Evolutionary conservation across 768 basidiomycete genomes (phyloP), one percentile per base, ranked within the genome.

Genomic region (Macrolepiota albuminosa): DNA sequence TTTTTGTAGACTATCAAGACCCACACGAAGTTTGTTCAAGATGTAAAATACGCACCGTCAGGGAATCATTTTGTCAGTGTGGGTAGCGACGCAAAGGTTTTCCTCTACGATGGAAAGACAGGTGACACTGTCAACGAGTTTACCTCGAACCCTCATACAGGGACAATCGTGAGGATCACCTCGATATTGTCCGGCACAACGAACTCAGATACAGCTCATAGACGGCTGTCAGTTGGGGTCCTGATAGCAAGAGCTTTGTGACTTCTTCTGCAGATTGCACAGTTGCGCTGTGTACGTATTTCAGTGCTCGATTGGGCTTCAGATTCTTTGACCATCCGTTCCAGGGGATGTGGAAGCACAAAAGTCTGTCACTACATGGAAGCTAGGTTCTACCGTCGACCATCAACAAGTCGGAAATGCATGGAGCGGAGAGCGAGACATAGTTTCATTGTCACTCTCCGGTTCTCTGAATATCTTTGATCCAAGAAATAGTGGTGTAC

Each of bases 11-110:
- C 86, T 11, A 89, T 97, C 75, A 87, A 85, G 71, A 89, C 88
- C 2, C 96, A 98, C 70, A 89, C 87, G 14, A 92, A 89, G 70
- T 97, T 95, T 67, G 91, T 98, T 16, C 93, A 96, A 73, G 93
- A 96, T 61, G 84, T 98, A 39, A 83, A 85, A 56, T 98, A 86
- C 69, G 80, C 93, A 0, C 85, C 87, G 0, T 87, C 87, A 9
- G 96, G 96, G 2, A 84, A 88, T 45, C 76, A 86, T 46, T 95
- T 98, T 68, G 89, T 85, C 14, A 94, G 92, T 59, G 93, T 91
- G 39, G 96, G 93, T 24, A 89, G 91, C 6, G 96, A 98, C 70
- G 82, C 80, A 34, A 96, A 89, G 75, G 74, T 91, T 24, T 91
- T 97, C 76, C 67, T 98, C 13, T 96, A 95, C 69, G 92, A 95